Evolutionary conservation across 108 stramenopile genomes (phyloP).

Genomic region (Cyclotella sp.): DNA sequence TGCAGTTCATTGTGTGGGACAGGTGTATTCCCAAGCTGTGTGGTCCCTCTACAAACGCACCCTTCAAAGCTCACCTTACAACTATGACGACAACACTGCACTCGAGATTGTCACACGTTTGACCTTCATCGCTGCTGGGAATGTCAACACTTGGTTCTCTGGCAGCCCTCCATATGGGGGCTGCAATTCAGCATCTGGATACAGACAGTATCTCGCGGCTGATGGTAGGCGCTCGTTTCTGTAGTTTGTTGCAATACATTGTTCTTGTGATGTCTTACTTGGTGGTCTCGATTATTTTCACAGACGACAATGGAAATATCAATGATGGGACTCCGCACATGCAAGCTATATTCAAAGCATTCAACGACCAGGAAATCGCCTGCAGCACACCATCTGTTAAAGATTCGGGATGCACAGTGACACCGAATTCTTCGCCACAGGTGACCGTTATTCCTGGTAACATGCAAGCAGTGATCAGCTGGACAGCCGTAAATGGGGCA

Average conservation of each 20-base stretch:
- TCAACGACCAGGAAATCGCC: slow-evolving; percentile 32
- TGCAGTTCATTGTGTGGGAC: slow-evolving; percentile 24
- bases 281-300: background rate
- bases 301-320: slow-evolving; percentile 38
- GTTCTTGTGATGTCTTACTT: background rate
- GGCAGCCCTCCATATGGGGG: slow-evolving; percentile 30
- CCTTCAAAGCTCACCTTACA: slow-evolving; percentile 3
- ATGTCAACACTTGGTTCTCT: slow-evolving; percentile 33
- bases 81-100: slow-evolving; percentile 38
- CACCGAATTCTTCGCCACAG: background rate
- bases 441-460: slow-evolving; percentile 18
- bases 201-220: slow-evolving; percentile 26
- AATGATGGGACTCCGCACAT: slow-evolving; percentile 43
- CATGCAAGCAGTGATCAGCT: slow-evolving; percentile 16
- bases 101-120: slow-evolving; percentile 26
- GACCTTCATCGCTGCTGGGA: slow-evolving; percentile 33
- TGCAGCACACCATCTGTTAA: slow-evolving; percentile 10
- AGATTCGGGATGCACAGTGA: slow-evolving; percentile 23
- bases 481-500: slow-evolving; percentile 23
- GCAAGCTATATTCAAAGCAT: slow-evolving; percentile 26
- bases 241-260: background rate
- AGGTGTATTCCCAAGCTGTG: slow-evolving; percentile 26
- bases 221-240: slow-evolving; percentile 13
- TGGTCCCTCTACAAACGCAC: slow-evolving; percentile 30
- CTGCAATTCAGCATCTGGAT: slow-evolving; percentile 24